A percentile compares a stretch with the other conserved stretches of the same genome.
Conservation (phyloP, 2,329 filamentous ascomycete genomes). For the Penicillium freii region DNA sequence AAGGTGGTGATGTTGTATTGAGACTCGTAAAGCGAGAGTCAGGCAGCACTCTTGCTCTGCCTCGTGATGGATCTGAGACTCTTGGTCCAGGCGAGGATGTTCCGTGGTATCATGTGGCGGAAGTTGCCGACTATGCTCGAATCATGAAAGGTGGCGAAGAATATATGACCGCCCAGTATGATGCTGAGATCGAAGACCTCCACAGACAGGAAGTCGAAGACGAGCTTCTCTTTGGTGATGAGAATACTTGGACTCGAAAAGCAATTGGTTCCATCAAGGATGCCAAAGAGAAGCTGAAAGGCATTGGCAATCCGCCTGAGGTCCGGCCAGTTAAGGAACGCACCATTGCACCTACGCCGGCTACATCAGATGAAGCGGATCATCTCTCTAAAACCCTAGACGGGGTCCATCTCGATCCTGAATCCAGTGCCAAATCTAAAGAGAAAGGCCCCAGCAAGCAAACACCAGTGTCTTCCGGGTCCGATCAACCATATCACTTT, state of each 20-base stretch:
- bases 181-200: constrained; percentile 73
- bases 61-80: constrained; percentile 73
- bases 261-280: constrained; percentile 72
- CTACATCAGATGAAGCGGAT: constrained; percentile 20
- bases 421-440: constrained; percentile 24
- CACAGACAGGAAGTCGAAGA: constrained; percentile 79
- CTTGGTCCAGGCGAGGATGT: constrained; percentile 70
- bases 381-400: constrained; percentile 28
- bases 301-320: constrained; percentile 64
- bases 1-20: constrained; percentile 86
- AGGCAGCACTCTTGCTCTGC: constrained; percentile 81
- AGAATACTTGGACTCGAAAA: constrained; percentile 87
- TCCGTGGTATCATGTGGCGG: constrained; percentile 92
- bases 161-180: constrained; percentile 80
- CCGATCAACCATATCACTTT: constrained; percentile 69
- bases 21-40: constrained; percentile 78
- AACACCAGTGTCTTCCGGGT: constrained; percentile 44
- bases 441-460: constrained; percentile 27
- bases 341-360: constrained; percentile 47
- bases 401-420: constrained; percentile 20
- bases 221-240: constrained; percentile 85
- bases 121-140: constrained; percentile 89
- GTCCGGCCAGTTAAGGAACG: constrained; percentile 48
- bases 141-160: constrained; percentile 91
- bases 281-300: constrained; percentile 70